A percentile compares a stretch with the other conserved stretches of the same genome.
Conservation (phyloP, 768 basidiomycete genomes). For the Termitomyces sp. region DNA sequence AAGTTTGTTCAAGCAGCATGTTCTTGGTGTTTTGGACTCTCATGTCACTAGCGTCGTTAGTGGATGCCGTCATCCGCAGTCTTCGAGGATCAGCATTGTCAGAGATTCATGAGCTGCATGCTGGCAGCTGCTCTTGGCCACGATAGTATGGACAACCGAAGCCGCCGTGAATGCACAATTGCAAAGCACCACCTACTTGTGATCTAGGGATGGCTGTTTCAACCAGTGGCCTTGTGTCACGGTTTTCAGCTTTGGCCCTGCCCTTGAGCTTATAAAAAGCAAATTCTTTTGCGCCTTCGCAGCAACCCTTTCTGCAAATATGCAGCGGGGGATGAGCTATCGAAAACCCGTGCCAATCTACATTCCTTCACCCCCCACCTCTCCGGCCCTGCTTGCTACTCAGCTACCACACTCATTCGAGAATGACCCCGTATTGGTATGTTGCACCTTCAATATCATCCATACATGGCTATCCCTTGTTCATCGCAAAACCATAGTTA, state of each 20-base stretch:
- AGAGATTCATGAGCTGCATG: slow-evolving; percentile 5
- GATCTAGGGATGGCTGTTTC: neutral
- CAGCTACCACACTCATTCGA: slow-evolving; percentile 13
- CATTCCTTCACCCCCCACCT: slow-evolving; percentile 60
- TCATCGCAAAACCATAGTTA: slow-evolving; percentile 18
- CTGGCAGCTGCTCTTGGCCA: neutral
- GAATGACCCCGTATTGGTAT: neutral
- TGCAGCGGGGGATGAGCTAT: slow-evolving; percentile 54
- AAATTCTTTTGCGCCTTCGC: neutral
- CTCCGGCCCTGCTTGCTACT: slow-evolving; percentile 25
- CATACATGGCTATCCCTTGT: neutral
- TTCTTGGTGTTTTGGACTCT: neutral
- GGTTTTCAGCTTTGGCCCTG: slow-evolving; percentile 10
- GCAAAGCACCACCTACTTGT: slow-evolving; percentile 2
- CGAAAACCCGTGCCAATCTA: slow-evolving; percentile 70
- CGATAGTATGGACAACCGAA: neutral
- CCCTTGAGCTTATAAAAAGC: slow-evolving; percentile 6
- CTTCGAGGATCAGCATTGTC: neutral
- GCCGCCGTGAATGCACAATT: neutral
- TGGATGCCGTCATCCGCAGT: neutral
- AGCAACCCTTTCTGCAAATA: slow-evolving; percentile 7
- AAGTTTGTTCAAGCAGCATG: neutral
- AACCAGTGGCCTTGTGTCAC: slow-evolving; percentile 5
- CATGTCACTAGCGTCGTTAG: neutral
- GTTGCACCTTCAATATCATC: neutral